These are phyloP conservation scores for Trichomonas gallinae DNA, from an alignment of 208 protist species.

Conservation along the genomic window DNA sequence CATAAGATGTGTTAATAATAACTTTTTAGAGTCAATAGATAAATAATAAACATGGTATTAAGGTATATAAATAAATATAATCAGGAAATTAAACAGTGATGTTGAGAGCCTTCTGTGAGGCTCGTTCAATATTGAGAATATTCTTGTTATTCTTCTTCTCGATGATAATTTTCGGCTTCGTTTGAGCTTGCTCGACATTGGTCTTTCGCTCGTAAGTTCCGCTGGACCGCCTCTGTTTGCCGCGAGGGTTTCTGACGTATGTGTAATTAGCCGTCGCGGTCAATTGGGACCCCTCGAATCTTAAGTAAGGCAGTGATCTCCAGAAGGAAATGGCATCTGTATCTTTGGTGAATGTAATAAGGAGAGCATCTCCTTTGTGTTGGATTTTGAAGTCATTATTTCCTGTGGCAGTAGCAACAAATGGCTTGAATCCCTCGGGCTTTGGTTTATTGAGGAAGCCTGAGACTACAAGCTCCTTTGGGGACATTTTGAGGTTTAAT, in stretches of 20 bases:
- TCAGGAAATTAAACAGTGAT: neutral
- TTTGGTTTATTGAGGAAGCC: neutral
- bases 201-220: neutral
- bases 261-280: neutral
- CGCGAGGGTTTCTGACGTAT: neutral
- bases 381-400: neutral
- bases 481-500: neutral
- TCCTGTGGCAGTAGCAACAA: neutral
- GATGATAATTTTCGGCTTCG: neutral
- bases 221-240: neutral
- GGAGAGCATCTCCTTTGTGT: neutral
- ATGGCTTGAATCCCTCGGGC: neutral
- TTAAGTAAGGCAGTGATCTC: neutral
- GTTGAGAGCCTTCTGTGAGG: neutral
- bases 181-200: neutral
- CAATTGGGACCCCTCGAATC: neutral
- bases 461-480: neutral
- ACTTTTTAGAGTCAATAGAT: too few species aligned
- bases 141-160: neutral
- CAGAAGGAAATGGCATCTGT: neutral
- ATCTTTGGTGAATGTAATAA: neutral
- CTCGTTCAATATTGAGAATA: neutral
- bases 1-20: too few species aligned
- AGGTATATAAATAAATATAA: too few species aligned
- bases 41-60: too few species aligned